These are phyloP conservation scores for Rhazya stricta DNA, from an alignment of 257 asterid genomes.

Conservation along the genomic window DNA sequence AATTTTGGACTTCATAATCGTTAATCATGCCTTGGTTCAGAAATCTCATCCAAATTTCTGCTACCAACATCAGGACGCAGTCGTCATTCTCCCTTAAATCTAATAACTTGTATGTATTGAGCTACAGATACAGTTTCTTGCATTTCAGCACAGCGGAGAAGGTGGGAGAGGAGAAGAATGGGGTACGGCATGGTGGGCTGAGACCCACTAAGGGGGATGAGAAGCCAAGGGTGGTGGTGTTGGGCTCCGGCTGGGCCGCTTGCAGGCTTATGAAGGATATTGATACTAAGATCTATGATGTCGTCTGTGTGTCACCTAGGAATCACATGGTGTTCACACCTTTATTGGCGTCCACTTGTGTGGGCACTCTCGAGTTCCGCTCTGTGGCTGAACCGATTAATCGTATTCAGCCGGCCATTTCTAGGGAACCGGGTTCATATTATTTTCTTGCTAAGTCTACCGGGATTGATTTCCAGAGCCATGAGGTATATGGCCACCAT, in stretches of 20 bases:
- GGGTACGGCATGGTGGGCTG: slow-evolving; percentile 33
- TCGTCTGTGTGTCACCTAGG: slow-evolving; percentile 88
- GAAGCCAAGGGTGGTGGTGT: slow-evolving; percentile 86
- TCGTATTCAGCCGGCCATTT: slow-evolving; percentile 91
- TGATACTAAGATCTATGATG: slow-evolving; percentile 63
- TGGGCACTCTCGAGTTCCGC: slow-evolving; percentile 96
- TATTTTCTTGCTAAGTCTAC: slow-evolving; percentile 84
- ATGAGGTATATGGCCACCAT: slow-evolving; percentile 38
- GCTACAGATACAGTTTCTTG: slow-evolving; percentile 31
- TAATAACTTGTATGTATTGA: slow-evolving; percentile 14
- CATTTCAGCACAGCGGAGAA: slow-evolving; percentile 29
- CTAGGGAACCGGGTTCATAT: slow-evolving; percentile 77
- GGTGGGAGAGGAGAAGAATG: slow-evolving; percentile 3
- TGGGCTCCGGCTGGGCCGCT: slow-evolving; percentile 99
- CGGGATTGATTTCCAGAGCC: slow-evolving; percentile 65
- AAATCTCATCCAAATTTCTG: slow-evolving; percentile 54
- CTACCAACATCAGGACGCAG: slow-evolving; percentile 27
- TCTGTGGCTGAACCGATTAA: slow-evolving; percentile 96
- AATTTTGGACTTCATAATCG: slow-evolving; percentile 14
- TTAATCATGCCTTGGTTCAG: slow-evolving; percentile 79
- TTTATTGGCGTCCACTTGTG: slow-evolving; percentile 94
- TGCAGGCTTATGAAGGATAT: slow-evolving; percentile 86
- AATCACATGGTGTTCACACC: slow-evolving; percentile 99
- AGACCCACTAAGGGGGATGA: slow-evolving; percentile 67
- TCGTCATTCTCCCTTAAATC: slow-evolving; percentile 21